phyloP scores from a whole-genome alignment of 257 asterid genomes.

The Solanum tacnaense region DNA sequence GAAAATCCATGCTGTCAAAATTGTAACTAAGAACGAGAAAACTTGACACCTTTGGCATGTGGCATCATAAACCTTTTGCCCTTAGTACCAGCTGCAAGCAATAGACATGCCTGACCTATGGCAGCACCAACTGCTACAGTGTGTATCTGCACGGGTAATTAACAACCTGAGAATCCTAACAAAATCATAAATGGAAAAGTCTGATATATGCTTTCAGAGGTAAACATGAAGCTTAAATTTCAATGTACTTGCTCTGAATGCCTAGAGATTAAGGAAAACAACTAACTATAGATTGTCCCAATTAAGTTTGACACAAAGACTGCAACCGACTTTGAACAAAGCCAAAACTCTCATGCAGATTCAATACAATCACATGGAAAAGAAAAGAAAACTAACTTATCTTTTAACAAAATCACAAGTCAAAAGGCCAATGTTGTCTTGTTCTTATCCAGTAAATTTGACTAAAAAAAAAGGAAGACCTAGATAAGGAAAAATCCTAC shows the following conservation, averaged over 20 bases:
- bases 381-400: background rate
- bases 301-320: background rate
- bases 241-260: background rate
- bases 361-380: background rate
- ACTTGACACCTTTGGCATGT: slow-evolving; percentile 58
- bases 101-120: slow-evolving; percentile 88
- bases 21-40: background rate
- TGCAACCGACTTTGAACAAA: background rate
- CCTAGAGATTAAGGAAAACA: background rate
- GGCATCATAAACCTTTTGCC: slow-evolving; percentile 93
- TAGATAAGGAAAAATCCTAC: background rate
- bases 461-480: background rate
- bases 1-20: background rate
- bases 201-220: background rate
- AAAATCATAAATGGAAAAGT: background rate
- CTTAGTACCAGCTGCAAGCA: slow-evolving; percentile 82
- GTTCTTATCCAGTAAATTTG: background rate
- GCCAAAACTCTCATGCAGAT: background rate
- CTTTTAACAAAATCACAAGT: background rate
- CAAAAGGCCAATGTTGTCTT: background rate
- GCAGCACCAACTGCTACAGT: slow-evolving; percentile 83
- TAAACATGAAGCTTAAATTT: background rate
- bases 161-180: background rate
- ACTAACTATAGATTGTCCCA: background rate
- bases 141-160: slow-evolving; percentile 47